Conservation (phyloP, 2,329 filamentous ascomycete genomes). For the Clarireedia hainanense region DNA sequence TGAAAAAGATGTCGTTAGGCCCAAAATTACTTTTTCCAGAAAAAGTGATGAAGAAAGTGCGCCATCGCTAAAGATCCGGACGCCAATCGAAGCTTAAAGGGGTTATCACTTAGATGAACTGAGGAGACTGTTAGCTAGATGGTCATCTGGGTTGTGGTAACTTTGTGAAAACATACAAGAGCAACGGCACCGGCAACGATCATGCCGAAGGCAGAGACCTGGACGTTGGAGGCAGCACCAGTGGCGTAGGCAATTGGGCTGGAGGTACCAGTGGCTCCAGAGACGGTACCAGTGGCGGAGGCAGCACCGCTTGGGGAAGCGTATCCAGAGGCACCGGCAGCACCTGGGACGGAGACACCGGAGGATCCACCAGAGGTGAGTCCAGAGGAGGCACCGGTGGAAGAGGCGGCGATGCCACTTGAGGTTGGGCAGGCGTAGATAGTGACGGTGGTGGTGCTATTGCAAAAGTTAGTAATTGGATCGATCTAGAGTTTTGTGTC, state of each 20-base stretch:
- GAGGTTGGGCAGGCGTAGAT: slow-evolving; percentile 22
- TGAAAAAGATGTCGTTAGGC: slow-evolving; percentile 21
- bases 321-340: slow-evolving; percentile 14
- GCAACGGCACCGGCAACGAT: slow-evolving; percentile 29
- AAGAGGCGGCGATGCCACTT: slow-evolving; percentile 10
- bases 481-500: neutral
- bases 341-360: slow-evolving; percentile 10
- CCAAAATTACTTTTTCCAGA: slow-evolving; percentile 15
- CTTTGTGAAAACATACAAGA: slow-evolving; percentile 22
- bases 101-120: slow-evolving; percentile 26
- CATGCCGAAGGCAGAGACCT: slow-evolving; percentile 26
- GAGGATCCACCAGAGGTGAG: slow-evolving; percentile 1
- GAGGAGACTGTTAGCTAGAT: slow-evolving; percentile 12
- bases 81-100: slow-evolving; percentile 17
- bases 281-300: slow-evolving; percentile 19
- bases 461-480: slow-evolving; percentile 8
- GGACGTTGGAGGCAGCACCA: slow-evolving; percentile 24
- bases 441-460: slow-evolving; percentile 22
- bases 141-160: neutral
- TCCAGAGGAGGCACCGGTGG: neutral
- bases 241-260: slow-evolving; percentile 25
- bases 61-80: slow-evolving; percentile 17
- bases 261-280: slow-evolving; percentile 18
- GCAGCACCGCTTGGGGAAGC: slow-evolving; percentile 7
- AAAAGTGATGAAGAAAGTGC: slow-evolving; percentile 5